Evolutionary conservation across 1,139 yeast genomes (phyloP), one percentile per base, ranked within the genome.

Genomic region (Lodderomyces beijingensis): DNA sequence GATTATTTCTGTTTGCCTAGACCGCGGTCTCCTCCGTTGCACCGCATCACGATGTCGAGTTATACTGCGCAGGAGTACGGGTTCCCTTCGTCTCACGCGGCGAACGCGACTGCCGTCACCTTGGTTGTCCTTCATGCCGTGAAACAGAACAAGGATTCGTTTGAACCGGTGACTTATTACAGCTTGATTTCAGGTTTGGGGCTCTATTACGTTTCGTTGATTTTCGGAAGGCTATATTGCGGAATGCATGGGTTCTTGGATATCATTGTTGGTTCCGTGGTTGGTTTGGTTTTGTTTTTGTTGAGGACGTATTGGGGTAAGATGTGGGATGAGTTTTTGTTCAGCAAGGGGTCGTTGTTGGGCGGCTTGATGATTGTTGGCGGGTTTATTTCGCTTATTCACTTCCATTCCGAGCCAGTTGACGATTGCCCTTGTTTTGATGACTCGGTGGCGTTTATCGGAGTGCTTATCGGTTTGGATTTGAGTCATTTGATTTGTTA

Each of bases 191-290:
- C 39, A 15, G 40, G 46, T 4, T 42, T 57, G 26, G 40, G 57
- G 2, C 28, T 73, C 11, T 88, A 89, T 52, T 82, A 79, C 49
- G 41, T 66, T 16, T 78, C 93, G 8, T 65, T 91, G 42, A 74
- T 85, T 1, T 57, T 77, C 42, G 98, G 98, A 18, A 66, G 98
- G 36, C 54, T 91, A 5, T 91, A 91, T 58, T 89, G 96, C 55
- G 98, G 98, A 4, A 91, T 91, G 98, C 98, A 91, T 57, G 98
- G 98, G 2, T 75, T 85, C 41, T 59, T 85, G 20, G 98, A 91
- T 53, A 66, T 91, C 4, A 34, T 64, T 2, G 58, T 75, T 8
- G 98, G 98, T 3, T 59, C 77, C 0, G 0, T 70, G 0, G 65
- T 87, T 17, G 98, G 98, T 0, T 35, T 61, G 0, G 28, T 55